Percentiles rank a stretch among this genome's conserved stretches.
phyloP scores from a whole-genome alignment of 1,139 yeast species.

The Geotrichum histeridarum region DNA sequence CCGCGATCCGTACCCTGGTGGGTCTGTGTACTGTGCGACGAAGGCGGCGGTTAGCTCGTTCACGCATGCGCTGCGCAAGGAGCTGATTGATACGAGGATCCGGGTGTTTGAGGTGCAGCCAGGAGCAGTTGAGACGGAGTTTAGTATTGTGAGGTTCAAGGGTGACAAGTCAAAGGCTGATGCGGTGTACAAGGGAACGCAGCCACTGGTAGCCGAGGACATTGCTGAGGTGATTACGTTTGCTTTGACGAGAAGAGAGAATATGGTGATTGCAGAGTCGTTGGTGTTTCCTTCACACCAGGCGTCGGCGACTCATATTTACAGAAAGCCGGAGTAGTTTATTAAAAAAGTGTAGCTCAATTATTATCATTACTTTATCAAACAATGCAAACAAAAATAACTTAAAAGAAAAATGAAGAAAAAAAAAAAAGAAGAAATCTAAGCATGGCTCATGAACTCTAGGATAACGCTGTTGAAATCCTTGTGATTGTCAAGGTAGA shows the following conservation, averaged over 20 bases:
- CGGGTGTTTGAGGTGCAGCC: constrained; percentile 83
- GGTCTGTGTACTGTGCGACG: constrained; percentile 80
- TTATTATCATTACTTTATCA: not conserved
- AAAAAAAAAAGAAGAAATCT: not conserved
- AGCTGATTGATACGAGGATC: constrained; percentile 63
- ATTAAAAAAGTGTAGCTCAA: not conserved
- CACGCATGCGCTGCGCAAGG: constrained; percentile 71
- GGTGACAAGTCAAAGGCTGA: constrained; percentile 69
- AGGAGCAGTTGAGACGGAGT: constrained; percentile 88
- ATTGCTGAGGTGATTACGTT: constrained; percentile 78
- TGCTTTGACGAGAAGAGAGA: constrained; percentile 59
- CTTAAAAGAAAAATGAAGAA: not conserved
- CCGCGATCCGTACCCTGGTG: constrained; percentile 78
- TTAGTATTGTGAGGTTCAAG: constrained; percentile 66
- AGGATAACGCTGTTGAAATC: constrained; percentile 47
- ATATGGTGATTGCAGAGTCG: constrained; percentile 74
- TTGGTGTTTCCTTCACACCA: constrained; percentile 74
- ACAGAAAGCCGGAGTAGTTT: constrained; percentile 33
- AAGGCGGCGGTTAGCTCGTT: constrained; percentile 78
- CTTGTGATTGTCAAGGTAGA: constrained; percentile 66
- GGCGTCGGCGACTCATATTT: constrained; percentile 63
- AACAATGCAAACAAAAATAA: not conserved
- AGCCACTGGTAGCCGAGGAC: constrained; percentile 70
- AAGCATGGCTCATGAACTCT: constrained; percentile 35
- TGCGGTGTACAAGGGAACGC: constrained; percentile 65